phyloP scores from a whole-genome alignment of 108 stramenopile genomes.

The Parietichytrium sp. region DNA sequence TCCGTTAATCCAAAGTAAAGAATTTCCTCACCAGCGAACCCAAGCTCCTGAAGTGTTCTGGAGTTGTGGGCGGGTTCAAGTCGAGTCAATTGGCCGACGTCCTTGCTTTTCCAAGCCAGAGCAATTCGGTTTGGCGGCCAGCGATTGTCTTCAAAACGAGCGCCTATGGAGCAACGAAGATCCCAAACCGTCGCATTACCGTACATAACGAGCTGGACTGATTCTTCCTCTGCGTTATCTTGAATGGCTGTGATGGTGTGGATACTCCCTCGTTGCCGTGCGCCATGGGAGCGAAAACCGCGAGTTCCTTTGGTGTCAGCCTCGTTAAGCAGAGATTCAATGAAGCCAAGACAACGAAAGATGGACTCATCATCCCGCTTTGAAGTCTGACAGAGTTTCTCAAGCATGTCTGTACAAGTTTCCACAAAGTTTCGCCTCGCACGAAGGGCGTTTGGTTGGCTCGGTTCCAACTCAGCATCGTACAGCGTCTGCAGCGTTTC shows the following conservation, averaged over 20 bases:
- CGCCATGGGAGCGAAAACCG: conserved; percentile 6
- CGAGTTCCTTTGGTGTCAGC: not conserved
- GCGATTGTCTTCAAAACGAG: not conserved
- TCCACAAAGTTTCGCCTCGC: not conserved
- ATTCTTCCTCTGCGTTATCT: not conserved
- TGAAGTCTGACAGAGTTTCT: not conserved
- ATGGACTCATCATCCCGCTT: not conserved
- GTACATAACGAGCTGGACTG: not conserved
- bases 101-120: not conserved
- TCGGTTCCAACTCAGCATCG: conserved; percentile 5
- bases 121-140: not conserved
- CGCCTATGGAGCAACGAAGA: not conserved
- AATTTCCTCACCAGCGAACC: not conserved
- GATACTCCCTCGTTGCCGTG: conserved; percentile 1
- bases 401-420: not conserved
- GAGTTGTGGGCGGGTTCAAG: conserved; percentile 13
- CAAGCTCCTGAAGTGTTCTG: conserved; percentile 5
- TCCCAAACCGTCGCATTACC: conserved; percentile 6
- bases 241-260: not conserved
- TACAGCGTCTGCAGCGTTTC: conserved; percentile 1
- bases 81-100: not conserved
- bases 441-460: not conserved
- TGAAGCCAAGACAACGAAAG: conserved; percentile 1
- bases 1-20: not conserved
- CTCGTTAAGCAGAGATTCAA: conserved; percentile 3